phyloP scores from a whole-genome alignment of 495 filamentous ascomycete genomes.

The Neurospora terricola region DNA sequence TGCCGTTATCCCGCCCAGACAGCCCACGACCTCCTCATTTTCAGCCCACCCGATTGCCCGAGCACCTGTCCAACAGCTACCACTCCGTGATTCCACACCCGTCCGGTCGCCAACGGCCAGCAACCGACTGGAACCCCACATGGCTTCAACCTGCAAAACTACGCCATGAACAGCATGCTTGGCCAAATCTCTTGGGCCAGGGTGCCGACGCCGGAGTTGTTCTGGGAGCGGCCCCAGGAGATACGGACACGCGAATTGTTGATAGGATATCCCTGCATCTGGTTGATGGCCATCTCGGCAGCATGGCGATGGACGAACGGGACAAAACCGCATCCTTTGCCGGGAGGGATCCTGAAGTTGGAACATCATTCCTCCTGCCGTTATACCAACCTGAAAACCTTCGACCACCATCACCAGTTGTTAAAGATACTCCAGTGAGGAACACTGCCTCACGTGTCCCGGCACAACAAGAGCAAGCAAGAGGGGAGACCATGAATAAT shows the following conservation, averaged over 20 bases:
- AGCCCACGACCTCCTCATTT: not conserved
- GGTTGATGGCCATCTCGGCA: not conserved
- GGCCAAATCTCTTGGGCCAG: not conserved
- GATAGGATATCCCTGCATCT: not conserved
- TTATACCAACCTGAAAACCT: not conserved
- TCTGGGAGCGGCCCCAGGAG: not conserved
- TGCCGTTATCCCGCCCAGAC: not conserved
- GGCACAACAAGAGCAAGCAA: not conserved
- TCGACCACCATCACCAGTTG: not conserved
- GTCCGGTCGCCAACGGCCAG: conserved; percentile 43
- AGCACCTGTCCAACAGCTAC: not conserved
- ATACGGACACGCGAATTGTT: not conserved
- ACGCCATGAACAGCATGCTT: conserved; percentile 46
- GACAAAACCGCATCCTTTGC: not conserved
- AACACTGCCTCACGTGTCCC: not conserved
- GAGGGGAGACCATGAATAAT: not conserved
- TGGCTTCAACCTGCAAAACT: conserved; percentile 75
- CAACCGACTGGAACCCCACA: conserved; percentile 71
- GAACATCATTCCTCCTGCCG: not conserved
- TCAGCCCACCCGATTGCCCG: not conserved
- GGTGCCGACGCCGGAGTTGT: not conserved
- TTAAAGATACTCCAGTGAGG: not conserved
- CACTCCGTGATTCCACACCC: not conserved
- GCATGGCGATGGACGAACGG: not conserved
- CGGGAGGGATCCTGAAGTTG: not conserved